Evolutionary conservation across 169 alveolate genomes (phyloP).

Genomic region (Fabrea salina): DNA sequence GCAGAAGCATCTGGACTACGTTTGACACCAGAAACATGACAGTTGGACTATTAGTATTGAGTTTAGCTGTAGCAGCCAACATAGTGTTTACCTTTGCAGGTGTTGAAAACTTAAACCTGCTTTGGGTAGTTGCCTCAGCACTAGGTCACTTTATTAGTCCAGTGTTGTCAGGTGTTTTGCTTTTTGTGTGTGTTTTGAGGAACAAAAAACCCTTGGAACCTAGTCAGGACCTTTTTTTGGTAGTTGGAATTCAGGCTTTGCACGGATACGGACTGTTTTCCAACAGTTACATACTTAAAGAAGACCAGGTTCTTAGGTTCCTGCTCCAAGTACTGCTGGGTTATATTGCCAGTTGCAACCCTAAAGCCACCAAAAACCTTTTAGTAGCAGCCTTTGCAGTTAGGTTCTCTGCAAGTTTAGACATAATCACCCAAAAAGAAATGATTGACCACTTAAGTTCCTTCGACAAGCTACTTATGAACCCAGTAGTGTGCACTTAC

Average conservation of each 20-base stretch:
- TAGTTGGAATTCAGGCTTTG: background rate
- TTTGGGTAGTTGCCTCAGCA: background rate
- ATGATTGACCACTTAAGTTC: background rate
- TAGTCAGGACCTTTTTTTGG: background rate
- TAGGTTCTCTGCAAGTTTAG: background rate
- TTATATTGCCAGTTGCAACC: background rate
- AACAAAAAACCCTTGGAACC: background rate
- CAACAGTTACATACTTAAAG: constrained; percentile 20
- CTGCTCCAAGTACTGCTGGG: background rate
- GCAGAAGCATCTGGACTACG: constrained; percentile 11
- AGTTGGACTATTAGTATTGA: background rate
- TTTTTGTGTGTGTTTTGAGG: no score
- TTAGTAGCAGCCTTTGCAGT: background rate
- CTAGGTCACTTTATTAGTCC: background rate
- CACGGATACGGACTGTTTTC: constrained; percentile 22
- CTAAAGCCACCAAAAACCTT: background rate
- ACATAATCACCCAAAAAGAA: constrained; percentile 1
- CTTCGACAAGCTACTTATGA: background rate
- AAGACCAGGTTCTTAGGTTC: constrained; percentile 21
- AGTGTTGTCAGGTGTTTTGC: background rate
- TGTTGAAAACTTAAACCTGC: no score
- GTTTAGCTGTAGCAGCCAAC: no score
- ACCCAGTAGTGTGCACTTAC: background rate
- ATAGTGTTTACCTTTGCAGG: no score
- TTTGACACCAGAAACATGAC: constrained; percentile 14